phyloP scores from a whole-genome alignment of 2,329 filamentous ascomycete species.

The Aspergillaceae sp. region DNA sequence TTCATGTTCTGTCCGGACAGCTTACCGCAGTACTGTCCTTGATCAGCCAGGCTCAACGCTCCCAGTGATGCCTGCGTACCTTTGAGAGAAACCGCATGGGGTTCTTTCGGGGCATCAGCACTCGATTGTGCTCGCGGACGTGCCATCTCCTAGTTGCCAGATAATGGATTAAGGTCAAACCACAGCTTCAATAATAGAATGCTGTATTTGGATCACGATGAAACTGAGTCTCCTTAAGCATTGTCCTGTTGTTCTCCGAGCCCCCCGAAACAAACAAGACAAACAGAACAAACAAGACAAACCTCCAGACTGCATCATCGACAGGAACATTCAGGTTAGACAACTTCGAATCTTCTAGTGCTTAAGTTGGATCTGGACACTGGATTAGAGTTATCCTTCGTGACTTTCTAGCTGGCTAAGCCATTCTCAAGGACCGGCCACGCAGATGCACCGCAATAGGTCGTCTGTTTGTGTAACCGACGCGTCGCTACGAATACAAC shows the following conservation, averaged over 20 bases:
- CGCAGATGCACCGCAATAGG: too few species aligned
- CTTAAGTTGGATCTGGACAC: too few species aligned
- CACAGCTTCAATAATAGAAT: too few species aligned
- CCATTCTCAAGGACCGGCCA: too few species aligned
- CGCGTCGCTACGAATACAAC: too few species aligned
- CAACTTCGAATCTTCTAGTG: too few species aligned
- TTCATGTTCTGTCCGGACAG: too few species aligned
- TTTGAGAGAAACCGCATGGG: slow-evolving; percentile 70
- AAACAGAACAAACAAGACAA: slow-evolving; percentile 20
- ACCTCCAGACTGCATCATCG: slow-evolving; percentile 11
- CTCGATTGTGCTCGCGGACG: slow-evolving; percentile 35
- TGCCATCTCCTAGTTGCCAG: slow-evolving; percentile 24
- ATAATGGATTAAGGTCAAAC: too few species aligned
- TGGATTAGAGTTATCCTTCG: too few species aligned
- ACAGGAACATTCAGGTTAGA: not conserved
- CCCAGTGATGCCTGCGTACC: slow-evolving; percentile 29
- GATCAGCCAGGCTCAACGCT: slow-evolving; percentile 12
- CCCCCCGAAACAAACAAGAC: slow-evolving; percentile 11
- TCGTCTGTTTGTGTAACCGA: too few species aligned
- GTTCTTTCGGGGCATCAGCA: slow-evolving; percentile 53
- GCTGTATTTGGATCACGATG: not conserved
- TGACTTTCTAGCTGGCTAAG: too few species aligned
- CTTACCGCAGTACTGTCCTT: slow-evolving; percentile 31
- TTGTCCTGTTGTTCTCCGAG: slow-evolving; percentile 7
- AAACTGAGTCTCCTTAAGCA: not conserved